These are phyloP conservation scores for Hsuehochloa calcarea DNA, from an alignment of 176 grass and related monocot genomes.

Conservation along the genomic window DNA sequence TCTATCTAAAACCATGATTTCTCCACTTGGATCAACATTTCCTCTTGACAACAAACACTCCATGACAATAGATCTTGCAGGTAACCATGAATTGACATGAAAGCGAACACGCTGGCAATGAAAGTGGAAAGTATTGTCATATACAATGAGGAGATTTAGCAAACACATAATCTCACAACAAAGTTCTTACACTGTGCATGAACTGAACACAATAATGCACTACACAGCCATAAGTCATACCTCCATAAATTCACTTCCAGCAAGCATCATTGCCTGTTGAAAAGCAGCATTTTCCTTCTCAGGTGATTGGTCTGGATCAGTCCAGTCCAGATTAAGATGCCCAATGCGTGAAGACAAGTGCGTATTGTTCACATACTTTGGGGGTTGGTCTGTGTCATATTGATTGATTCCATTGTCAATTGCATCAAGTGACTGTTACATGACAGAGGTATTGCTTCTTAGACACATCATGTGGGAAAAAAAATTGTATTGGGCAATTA, in stretches of 20 bases:
- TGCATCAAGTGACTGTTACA: slow-evolving; percentile 81
- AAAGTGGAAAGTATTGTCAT: slow-evolving; percentile 22
- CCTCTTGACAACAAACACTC: slow-evolving; percentile 79
- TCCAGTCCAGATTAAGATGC: slow-evolving; percentile 83
- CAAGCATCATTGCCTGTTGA: slow-evolving; percentile 77
- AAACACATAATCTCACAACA: background rate
- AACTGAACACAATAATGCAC: background rate
- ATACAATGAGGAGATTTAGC: background rate
- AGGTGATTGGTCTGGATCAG: slow-evolving; percentile 84
- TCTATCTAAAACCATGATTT: slow-evolving; percentile 92
- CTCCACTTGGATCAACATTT: slow-evolving; percentile 78
- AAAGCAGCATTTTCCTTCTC: slow-evolving; percentile 93
- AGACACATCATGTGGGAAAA: background rate
- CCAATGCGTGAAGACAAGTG: slow-evolving; percentile 84
- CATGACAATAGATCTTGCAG: slow-evolving; percentile 84
- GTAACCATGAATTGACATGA: slow-evolving; percentile 92
- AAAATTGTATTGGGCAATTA: background rate
- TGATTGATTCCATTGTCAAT: slow-evolving; percentile 98
- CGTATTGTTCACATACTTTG: slow-evolving; percentile 95
- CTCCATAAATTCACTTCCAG: slow-evolving; percentile 93
- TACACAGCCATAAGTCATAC: slow-evolving; percentile 17
- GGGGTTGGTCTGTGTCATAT: slow-evolving; percentile 84
- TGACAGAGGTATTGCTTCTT: slow-evolving; percentile 25
- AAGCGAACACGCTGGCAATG: slow-evolving; percentile 63
- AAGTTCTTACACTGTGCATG: background rate